Base-by-base conservation (phyloP, 139 green algal species). In the Coccomyxa sp. region DNA sequence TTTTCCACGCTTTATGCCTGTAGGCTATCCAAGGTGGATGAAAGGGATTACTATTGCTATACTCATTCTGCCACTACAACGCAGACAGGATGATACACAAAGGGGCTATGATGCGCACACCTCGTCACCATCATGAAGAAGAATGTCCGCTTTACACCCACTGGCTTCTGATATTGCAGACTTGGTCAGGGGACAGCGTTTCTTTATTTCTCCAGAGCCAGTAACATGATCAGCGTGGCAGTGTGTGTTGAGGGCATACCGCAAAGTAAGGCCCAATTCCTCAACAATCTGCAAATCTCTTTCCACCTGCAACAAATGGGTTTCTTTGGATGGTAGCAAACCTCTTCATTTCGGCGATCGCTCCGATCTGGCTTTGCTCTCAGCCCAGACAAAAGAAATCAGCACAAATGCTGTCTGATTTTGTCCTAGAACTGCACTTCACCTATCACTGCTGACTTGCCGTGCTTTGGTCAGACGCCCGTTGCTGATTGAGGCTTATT, bases 141-240 rank as follows among this genome's bases (percentile, higher is more conserved):
- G 57, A 21, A 82, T 82, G 45, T 76, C 16, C 71, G 79, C 12
- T n/a, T 58, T 75, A 51, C 79, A 71, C 18, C 63, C 63, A 71
- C 63, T 71, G 63, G 63, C 63, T 71, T 82, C 15, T 57, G 16
- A 74, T 27, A 82, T 75, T 30, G 30, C 79, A 75, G 51, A 74
- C 57, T 76, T 76, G 51, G 30, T 45, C 51, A 57, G 51, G 13
- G 79, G 79, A 76, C 57, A 51, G 18, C 45, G 57, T 13, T 58
- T 66, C 82, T 95, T 95, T 60, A 95, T 83, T 38, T 85, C 79
- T 32, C 91, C 91, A 17, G 86, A 93, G 68, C 92, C 91, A 38
- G 92, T 95, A 85, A 95, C 86, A 82, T 95, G 92, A 77, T 95
- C 92, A 30, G 92, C 92, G 71, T 95, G 92, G 68, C 86, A 90